Evolutionary conservation across 1,284 basidiomycete species (phyloP).

Genomic region (Trichosporon asahii): DNA sequence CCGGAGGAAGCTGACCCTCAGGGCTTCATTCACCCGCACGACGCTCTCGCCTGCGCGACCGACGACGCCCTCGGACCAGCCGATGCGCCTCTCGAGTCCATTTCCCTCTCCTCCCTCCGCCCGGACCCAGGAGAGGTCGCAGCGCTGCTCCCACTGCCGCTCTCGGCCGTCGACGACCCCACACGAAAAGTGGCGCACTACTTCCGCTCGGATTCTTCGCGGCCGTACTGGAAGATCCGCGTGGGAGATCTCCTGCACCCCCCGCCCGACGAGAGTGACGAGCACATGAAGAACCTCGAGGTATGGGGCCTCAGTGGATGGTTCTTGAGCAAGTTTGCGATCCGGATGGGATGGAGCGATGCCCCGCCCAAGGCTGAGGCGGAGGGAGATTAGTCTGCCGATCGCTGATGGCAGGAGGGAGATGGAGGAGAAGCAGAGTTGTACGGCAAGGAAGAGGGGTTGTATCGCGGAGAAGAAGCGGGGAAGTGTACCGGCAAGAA

Average conservation of each 20-base stretch:
- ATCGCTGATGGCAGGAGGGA: no score
- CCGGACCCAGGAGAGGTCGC: slow-evolving; percentile 40
- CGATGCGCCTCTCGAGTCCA: slow-evolving; percentile 27
- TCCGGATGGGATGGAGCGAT: slow-evolving; percentile 35
- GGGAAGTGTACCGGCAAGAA: background rate
- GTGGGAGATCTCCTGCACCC: slow-evolving; percentile 31
- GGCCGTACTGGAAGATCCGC: slow-evolving; percentile 42
- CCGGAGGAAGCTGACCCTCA: slow-evolving; percentile 16
- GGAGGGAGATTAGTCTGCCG: background rate
- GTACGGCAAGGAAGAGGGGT: no score
- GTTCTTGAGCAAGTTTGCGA: slow-evolving; percentile 39
- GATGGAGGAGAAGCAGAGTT: no score
- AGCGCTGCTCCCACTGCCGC: slow-evolving; percentile 38
- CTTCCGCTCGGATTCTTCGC: slow-evolving; percentile 36
- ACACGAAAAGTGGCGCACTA: slow-evolving; percentile 30
- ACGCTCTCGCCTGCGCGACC: slow-evolving; percentile 13
- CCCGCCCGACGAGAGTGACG: slow-evolving; percentile 15
- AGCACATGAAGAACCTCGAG: slow-evolving; percentile 27
- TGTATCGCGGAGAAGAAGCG: no score
- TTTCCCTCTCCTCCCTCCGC: slow-evolving; percentile 27
- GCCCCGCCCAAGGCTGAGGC: slow-evolving; percentile 19
- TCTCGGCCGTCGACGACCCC: slow-evolving; percentile 26
- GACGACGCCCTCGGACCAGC: slow-evolving; percentile 10
- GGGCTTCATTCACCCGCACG: slow-evolving; percentile 33
- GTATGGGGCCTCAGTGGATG: slow-evolving; percentile 48